These are phyloP conservation scores for Sporisorium graminicola DNA, from an alignment of 1,284 basidiomycete species.

Conservation along the genomic window DNA sequence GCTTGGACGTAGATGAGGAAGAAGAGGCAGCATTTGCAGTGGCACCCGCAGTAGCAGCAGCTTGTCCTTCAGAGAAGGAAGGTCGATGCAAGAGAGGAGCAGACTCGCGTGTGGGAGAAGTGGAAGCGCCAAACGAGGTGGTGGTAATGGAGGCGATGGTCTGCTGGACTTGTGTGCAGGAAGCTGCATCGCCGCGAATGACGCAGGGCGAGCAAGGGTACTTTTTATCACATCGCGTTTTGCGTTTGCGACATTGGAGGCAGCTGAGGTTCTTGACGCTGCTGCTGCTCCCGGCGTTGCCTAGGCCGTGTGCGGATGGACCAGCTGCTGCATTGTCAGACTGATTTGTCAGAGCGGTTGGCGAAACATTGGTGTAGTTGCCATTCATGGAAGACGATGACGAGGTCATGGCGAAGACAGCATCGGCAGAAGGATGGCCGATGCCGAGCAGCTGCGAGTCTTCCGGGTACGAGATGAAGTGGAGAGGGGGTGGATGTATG, in stretches of 20 bases:
- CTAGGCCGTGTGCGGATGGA: constrained; percentile 1
- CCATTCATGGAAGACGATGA: constrained; percentile 4
- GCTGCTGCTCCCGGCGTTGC: constrained; percentile 16
- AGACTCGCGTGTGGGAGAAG: constrained; percentile 25
- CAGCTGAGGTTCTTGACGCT: constrained; percentile 52
- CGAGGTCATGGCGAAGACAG: constrained; percentile 1
- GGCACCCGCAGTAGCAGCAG: too few species aligned
- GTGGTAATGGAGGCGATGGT: constrained; percentile 50
- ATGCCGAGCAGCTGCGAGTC: constrained; percentile 1
- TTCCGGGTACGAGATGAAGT: background rate
- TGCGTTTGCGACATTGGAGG: constrained; percentile 49
- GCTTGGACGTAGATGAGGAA: constrained; percentile 28
- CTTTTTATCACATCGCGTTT: constrained; percentile 49
- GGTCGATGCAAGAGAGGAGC: constrained; percentile 15
- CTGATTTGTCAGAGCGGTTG: constrained; percentile 10
- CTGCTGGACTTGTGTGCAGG: constrained; percentile 47
- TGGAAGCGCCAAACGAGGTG: constrained; percentile 6
- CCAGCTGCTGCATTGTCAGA: background rate
- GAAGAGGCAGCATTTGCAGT: constrained; percentile 5
- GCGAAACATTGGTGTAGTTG: constrained; percentile 1
- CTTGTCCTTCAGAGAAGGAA: constrained; percentile 22
- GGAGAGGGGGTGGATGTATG: background rate
- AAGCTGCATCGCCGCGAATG: constrained; percentile 41
- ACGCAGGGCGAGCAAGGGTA: constrained; percentile 50
- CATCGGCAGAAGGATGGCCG: background rate